Evolutionary conservation across 106 monocot species (phyloP).

Genomic region (Chionographis japonica): DNA sequence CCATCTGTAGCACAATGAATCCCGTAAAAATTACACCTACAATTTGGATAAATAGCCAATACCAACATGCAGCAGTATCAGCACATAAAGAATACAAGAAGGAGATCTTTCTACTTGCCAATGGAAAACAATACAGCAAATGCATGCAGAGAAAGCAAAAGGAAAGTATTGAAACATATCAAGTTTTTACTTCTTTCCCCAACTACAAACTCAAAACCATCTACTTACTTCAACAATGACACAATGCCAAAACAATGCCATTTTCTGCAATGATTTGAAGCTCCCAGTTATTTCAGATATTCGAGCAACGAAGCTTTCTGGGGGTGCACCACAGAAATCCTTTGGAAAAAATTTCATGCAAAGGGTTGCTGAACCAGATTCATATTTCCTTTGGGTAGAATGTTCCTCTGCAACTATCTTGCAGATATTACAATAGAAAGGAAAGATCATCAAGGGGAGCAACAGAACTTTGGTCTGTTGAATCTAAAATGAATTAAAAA

Average conservation of each 20-base stretch:
- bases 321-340: conserved; percentile 72
- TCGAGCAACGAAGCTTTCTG: conserved; percentile 64
- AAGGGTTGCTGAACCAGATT: conserved; percentile 10
- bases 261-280: conserved; percentile 60
- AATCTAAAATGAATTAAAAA: not conserved
- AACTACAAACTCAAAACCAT: not conserved
- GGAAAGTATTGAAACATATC: not conserved
- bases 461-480: not conserved
- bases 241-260: conserved; percentile 63
- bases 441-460: conserved; percentile 9
- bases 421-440: conserved; percentile 36
- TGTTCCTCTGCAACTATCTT: conserved; percentile 64
- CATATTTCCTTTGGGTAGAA: conserved; percentile 6
- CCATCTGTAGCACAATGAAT: too few species aligned
- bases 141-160: not conserved
- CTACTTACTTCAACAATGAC: conserved; percentile 62
- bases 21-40: too few species aligned
- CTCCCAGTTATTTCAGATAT: conserved; percentile 52
- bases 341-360: conserved; percentile 20
- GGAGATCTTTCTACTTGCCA: too few species aligned
- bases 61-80: too few species aligned
- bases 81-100: too few species aligned
- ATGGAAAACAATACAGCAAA: not conserved
- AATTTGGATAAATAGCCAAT: too few species aligned
- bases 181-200: conserved; percentile 1